Percentiles rank a stretch among this genome's conserved stretches.
Conservation (phyloP, 345 rosid species). For the Pistacia vera region DNA sequence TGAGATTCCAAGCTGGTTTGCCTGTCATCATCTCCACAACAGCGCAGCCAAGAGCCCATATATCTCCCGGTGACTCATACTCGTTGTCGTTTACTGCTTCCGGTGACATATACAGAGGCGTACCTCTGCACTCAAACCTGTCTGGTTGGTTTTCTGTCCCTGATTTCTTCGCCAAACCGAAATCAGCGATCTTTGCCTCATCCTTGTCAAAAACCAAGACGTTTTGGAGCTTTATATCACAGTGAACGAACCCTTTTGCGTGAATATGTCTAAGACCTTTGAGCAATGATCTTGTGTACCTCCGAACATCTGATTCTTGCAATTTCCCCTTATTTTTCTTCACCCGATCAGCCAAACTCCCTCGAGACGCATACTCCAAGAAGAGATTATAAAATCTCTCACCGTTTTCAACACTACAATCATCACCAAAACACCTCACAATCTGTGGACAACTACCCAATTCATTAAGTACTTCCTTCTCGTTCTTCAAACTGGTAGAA, state of each 20-base stretch:
- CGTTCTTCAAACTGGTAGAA: constrained; percentile 50
- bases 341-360: constrained; percentile 52
- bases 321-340: constrained; percentile 40
- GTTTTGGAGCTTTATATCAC: constrained; percentile 65
- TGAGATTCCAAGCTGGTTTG: constrained; percentile 57
- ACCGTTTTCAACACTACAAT: constrained; percentile 40
- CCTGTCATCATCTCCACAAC: constrained; percentile 82
- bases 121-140: constrained; percentile 55
- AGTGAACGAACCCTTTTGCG: constrained; percentile 66
- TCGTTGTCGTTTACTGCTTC: constrained; percentile 61
- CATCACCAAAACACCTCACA: constrained; percentile 56
- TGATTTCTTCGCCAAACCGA: constrained; percentile 64
- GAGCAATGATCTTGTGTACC: constrained; percentile 53
- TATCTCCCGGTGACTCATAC: constrained; percentile 71
- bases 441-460: constrained; percentile 52
- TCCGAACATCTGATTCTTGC: constrained; percentile 55
- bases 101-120: constrained; percentile 80
- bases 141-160: constrained; percentile 17
- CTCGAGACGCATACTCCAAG: constrained; percentile 74
- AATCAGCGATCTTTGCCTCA: constrained; percentile 67
- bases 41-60: constrained; percentile 87
- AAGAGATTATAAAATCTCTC: constrained; percentile 56
- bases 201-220: constrained; percentile 50
- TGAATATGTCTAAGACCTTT: constrained; percentile 63
- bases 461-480: constrained; percentile 41